Conservation (phyloP, 2,329 filamentous ascomycete species). For the Neopestalotiopsis clavispora region DNA sequence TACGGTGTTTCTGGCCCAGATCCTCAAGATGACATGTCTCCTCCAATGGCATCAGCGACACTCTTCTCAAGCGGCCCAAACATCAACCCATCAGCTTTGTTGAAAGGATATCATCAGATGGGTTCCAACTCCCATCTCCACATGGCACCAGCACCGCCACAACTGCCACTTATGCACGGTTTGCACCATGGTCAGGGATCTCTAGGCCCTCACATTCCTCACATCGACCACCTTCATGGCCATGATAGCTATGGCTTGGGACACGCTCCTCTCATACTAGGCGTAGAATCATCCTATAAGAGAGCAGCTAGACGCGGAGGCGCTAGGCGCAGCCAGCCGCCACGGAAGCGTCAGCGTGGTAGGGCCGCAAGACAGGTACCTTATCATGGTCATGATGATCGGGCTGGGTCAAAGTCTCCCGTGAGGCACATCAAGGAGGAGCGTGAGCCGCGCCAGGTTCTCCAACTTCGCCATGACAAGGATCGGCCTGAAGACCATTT, state of each 20-base stretch:
- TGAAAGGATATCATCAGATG: conserved; percentile 19
- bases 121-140: conserved; percentile 24
- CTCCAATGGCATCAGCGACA: conserved; percentile 32
- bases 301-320: background rate
- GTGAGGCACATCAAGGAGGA: background rate
- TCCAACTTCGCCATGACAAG: background rate
- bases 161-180: conserved; percentile 28
- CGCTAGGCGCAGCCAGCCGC: background rate
- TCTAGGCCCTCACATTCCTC: conserved; percentile 24
- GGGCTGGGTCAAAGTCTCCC: background rate
- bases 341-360: conserved; percentile 6
- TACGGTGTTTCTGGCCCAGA: conserved; percentile 42
- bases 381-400: background rate
- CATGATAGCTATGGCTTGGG: conserved; percentile 17
- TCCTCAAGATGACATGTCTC: conserved; percentile 32
- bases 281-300: conserved; percentile 6
- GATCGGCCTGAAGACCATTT: conserved; percentile 26
- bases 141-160: conserved; percentile 27
- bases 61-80: conserved; percentile 24
- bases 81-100: conserved; percentile 30
- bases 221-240: conserved; percentile 26
- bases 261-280: conserved; percentile 9
- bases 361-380: conserved; percentile 16
- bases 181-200: conserved; percentile 25
- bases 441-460: background rate